phyloP scores from a whole-genome alignment of 2,329 filamentous ascomycete genomes.

The Phyllachora maydis region DNA sequence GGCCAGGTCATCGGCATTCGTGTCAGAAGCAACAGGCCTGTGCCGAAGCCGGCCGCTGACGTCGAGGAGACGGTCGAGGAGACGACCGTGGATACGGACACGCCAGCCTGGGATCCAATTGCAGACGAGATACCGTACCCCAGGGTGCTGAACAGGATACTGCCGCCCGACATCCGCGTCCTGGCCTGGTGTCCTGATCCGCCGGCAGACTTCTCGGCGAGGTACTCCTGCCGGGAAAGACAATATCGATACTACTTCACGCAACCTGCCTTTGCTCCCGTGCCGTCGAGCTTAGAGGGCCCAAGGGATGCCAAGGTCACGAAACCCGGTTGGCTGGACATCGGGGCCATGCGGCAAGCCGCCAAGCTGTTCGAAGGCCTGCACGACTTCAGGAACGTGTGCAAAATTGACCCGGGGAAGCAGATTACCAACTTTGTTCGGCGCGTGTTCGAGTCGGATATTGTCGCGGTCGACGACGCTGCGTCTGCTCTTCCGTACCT shows the following conservation, averaged over 20 bases:
- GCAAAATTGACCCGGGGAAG: conserved; percentile 80
- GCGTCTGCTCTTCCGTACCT: conserved; percentile 36
- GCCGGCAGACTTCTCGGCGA: conserved; percentile 63
- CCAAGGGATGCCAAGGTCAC: conserved; percentile 6
- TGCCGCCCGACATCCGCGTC: conserved; percentile 76
- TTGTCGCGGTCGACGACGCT: conserved; percentile 44
- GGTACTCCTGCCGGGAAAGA: conserved; percentile 80
- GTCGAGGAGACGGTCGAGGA: conserved; percentile 1
- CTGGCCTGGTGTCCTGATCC: conserved; percentile 83
- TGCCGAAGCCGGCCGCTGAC: conserved; percentile 12
- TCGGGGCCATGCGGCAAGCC: conserved; percentile 66
- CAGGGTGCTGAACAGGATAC: conserved; percentile 63
- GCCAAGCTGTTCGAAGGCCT: conserved; percentile 62
- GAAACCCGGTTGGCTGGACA: conserved; percentile 65
- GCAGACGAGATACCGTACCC: conserved; percentile 71
- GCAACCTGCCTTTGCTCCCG: conserved; percentile 64
- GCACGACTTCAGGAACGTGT: conserved; percentile 94
- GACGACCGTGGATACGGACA: conserved; percentile 5
- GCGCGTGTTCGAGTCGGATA: conserved; percentile 59
- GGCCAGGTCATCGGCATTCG: conserved; percentile 79
- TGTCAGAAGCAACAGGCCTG: conserved; percentile 59
- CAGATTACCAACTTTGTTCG: conserved; percentile 71
- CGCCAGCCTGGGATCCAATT: conserved; percentile 25
- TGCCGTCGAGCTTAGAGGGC: conserved; percentile 27
- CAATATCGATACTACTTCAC: conserved; percentile 97